A percentile compares a stretch with the other conserved stretches of the same genome.
phyloP scores from a whole-genome alignment of 306 rosid species.

The Elaeagnus macrophylla region DNA sequence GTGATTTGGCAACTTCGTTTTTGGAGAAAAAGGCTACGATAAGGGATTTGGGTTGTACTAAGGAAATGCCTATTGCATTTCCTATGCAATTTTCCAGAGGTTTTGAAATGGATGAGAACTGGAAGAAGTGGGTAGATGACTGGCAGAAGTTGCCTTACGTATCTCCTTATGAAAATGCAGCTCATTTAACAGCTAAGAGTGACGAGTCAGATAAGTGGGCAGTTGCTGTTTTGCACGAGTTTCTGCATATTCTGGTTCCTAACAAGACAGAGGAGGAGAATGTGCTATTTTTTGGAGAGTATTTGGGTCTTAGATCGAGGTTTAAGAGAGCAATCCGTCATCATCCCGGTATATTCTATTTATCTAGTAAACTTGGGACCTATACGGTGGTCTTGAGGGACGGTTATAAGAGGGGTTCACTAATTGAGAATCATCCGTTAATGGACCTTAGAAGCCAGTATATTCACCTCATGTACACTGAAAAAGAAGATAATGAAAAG shows the following conservation, averaged over 20 bases:
- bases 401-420: constrained; percentile 71
- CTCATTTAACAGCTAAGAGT: constrained; percentile 36
- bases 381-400: constrained; percentile 66
- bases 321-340: constrained; percentile 61
- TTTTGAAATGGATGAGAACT: constrained; percentile 63
- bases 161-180: constrained; percentile 67
- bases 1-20: constrained; percentile 46
- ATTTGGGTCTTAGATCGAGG: constrained; percentile 63
- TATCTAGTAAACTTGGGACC: constrained; percentile 60
- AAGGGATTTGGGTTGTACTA: background rate
- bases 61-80: constrained; percentile 26
- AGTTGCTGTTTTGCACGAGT: constrained; percentile 69
- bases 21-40: constrained; percentile 34
- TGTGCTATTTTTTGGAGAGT: constrained; percentile 54
- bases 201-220: constrained; percentile 74
- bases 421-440: constrained; percentile 39
- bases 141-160: constrained; percentile 74
- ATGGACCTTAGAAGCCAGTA: constrained; percentile 54
- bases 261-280: constrained; percentile 66
- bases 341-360: constrained; percentile 74
- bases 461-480: constrained; percentile 55
- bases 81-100: constrained; percentile 58
- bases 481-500: constrained; percentile 35
- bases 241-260: constrained; percentile 61
- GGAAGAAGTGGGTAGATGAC: constrained; percentile 62